These are phyloP conservation scores for Monilinia fructicola DNA, from an alignment of 2,329 filamentous ascomycete genomes.

Conservation along the genomic window DNA sequence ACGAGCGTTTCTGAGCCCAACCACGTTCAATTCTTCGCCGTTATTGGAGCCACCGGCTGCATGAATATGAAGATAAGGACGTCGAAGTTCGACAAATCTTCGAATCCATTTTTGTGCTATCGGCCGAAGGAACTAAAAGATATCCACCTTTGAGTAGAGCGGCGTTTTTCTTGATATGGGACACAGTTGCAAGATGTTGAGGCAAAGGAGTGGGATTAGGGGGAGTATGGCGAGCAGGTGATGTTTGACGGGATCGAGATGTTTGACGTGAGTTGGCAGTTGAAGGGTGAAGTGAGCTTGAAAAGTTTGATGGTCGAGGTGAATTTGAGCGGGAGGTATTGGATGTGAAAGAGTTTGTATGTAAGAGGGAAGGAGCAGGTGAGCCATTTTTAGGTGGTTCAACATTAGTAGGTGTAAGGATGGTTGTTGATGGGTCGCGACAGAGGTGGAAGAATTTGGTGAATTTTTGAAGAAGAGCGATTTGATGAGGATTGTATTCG, in stretches of 20 bases:
- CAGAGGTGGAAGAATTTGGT: conserved; percentile 40
- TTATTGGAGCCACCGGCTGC: conserved; percentile 60
- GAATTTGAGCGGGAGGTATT: conserved; percentile 32
- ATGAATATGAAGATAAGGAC: conserved; percentile 90
- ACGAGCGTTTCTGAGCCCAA: conserved; percentile 85
- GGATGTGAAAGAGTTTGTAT: conserved; percentile 49
- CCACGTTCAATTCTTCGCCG: conserved; percentile 85
- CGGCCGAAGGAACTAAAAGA: conserved; percentile 78
- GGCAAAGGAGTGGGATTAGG: conserved; percentile 38
- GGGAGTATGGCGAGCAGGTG: not conserved
- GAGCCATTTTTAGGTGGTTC: conserved; percentile 67
- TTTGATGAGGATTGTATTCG: conserved; percentile 12
- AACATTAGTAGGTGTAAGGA: conserved; percentile 61
- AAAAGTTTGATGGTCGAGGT: conserved; percentile 26
- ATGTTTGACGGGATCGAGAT: conserved; percentile 14
- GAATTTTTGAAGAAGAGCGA: conserved; percentile 44
- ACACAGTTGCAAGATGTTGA: conserved; percentile 73
- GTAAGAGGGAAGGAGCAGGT: conserved; percentile 38
- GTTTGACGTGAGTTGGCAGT: conserved; percentile 36
- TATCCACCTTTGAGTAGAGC: conserved; percentile 83
- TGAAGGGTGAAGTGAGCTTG: conserved; percentile 22
- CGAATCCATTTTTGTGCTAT: conserved; percentile 85
- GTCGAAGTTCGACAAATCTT: conserved; percentile 86
- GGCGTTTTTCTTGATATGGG: conserved; percentile 77
- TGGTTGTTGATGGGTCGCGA: conserved; percentile 43